Percentiles rank a stretch among this genome's conserved stretches.
These are phyloP conservation scores for Neonectria hederae DNA, from an alignment of 2,329 filamentous ascomycete genomes.

Conservation along the genomic window DNA sequence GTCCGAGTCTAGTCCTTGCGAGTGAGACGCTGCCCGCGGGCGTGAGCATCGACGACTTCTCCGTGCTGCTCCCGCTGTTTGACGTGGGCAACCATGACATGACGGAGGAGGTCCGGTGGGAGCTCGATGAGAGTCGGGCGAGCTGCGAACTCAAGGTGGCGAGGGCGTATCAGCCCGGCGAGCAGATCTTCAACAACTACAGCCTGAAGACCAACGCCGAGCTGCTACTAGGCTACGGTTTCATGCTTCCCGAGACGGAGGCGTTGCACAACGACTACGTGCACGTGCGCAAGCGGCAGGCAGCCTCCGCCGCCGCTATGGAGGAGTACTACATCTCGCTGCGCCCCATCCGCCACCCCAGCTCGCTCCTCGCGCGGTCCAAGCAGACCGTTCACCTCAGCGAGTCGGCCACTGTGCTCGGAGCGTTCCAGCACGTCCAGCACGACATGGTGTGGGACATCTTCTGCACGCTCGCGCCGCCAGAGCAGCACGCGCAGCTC, in stretches of 20 bases:
- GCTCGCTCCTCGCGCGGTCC: conserved; percentile 57
- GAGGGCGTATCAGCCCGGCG: conserved; percentile 57
- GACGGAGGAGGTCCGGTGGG: conserved; percentile 68
- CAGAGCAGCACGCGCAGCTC: conserved; percentile 43
- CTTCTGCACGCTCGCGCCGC: conserved; percentile 50
- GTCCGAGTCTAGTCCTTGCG: conserved; percentile 66
- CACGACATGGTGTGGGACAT: conserved; percentile 64
- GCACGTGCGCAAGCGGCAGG: conserved; percentile 60
- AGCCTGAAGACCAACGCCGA: conserved; percentile 79
- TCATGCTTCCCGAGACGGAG: conserved; percentile 60
- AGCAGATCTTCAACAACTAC: conserved; percentile 76
- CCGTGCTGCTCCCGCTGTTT: conserved; percentile 74
- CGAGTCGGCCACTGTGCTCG: conserved; percentile 42
- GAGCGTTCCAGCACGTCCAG: conserved; percentile 61
- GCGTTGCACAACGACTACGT: conserved; percentile 68
- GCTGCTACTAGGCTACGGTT: conserved; percentile 71
- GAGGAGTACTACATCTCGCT: conserved; percentile 64
- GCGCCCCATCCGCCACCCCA: conserved; percentile 56
- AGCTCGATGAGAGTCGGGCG: conserved; percentile 52
- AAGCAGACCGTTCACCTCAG: conserved; percentile 49
- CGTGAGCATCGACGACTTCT: conserved; percentile 65
- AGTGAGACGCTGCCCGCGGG: conserved; percentile 43
- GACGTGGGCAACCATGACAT: conserved; percentile 79
- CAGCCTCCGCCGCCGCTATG: conserved; percentile 28
- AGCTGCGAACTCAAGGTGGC: conserved; percentile 56